Base-by-base conservation (phyloP, 257 asterid species). In the Euphrasia confusa region DNA sequence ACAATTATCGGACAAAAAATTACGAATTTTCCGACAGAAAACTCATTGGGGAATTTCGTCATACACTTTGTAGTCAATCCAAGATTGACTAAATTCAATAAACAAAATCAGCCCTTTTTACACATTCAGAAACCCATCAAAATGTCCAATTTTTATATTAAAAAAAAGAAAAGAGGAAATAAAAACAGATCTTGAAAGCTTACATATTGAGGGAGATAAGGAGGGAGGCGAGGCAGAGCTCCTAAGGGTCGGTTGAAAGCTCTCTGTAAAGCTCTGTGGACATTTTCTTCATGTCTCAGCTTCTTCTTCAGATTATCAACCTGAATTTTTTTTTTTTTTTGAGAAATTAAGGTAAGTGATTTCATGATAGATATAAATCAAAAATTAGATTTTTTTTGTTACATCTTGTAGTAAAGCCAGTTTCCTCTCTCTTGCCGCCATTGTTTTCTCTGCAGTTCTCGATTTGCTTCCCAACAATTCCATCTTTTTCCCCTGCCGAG, bases 231-330 rank as follows among this genome's bases (percentile, higher is more conserved):
- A 26, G 97, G 97, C 30, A 90, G 78, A 60, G 93, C 74, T 17
- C 97, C 97, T 30, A 90, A 80, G 10, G 97, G 96, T 73, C 97
- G 80, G 53, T 64, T 80, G 73, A 87, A 81, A 54, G 97, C 95
- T 78, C 95, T 85, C 71, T 87, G 84, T 71, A 90, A 61, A 61
- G 95, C 97, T 73, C 84, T 78, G 66, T 87, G 93, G 48, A 90
- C 90, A 80, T 87, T 90, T 81, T 90, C 96, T 78, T 90, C 97
- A 45, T 84, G 88, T 47, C 82, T 83, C 62, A 87, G 72, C 79
- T 79, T 83, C 95, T 85, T 87, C 86, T 87, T 90, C 52, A 90
- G 81, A 78, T 81, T 87, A 63, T 90, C 97, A 73, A 90, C 96
- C 97, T 90, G 73, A 66, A 71, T 77, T 68, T 53, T 71, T 11